Conservation (phyloP, 2,329 filamentous ascomycete species). For the Alternaria ethzedia region DNA sequence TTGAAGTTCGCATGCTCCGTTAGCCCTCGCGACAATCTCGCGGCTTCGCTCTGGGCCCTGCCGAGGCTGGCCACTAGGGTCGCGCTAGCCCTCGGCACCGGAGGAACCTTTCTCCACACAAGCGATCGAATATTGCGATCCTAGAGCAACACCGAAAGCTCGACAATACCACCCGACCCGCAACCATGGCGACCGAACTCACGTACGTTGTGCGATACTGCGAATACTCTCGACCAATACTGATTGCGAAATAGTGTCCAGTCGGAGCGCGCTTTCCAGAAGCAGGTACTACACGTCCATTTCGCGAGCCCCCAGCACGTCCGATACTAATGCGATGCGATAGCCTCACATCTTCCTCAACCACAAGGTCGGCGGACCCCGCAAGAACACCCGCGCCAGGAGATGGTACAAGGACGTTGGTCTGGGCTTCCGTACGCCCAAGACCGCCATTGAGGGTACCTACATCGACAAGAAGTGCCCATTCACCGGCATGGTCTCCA, state of each 20-base stretch:
- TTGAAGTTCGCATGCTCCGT: neutral
- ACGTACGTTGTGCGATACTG: slow-evolving; percentile 41
- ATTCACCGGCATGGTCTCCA: slow-evolving; percentile 98
- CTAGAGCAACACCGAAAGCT: slow-evolving; percentile 26
- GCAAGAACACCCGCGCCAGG: slow-evolving; percentile 59
- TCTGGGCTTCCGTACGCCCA: slow-evolving; percentile 98
- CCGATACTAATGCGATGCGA: slow-evolving; percentile 41
- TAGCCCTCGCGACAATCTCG: neutral
- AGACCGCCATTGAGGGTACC: slow-evolving; percentile 96
- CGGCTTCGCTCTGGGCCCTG: slow-evolving; percentile 5
- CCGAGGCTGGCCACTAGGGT: slow-evolving; percentile 14
- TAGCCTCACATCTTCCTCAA: slow-evolving; percentile 99
- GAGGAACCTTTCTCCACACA: slow-evolving; percentile 12
- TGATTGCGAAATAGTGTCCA: slow-evolving; percentile 80
- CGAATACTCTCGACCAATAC: slow-evolving; percentile 17
- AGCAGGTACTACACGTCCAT: slow-evolving; percentile 55
- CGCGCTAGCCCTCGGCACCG: slow-evolving; percentile 8
- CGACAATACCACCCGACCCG: slow-evolving; percentile 45
- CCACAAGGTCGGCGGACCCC: slow-evolving; percentile 81
- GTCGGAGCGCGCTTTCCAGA: slow-evolving; percentile 99
- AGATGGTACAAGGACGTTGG: slow-evolving; percentile 99
- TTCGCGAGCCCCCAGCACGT: slow-evolving; percentile 17
- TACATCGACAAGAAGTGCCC: slow-evolving; percentile 99
- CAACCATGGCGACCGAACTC: slow-evolving; percentile 54
- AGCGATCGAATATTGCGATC: slow-evolving; percentile 22